phyloP scores from a whole-genome alignment of 164 flowering plant genomes.

The Dillenia suffruticosa region DNA sequence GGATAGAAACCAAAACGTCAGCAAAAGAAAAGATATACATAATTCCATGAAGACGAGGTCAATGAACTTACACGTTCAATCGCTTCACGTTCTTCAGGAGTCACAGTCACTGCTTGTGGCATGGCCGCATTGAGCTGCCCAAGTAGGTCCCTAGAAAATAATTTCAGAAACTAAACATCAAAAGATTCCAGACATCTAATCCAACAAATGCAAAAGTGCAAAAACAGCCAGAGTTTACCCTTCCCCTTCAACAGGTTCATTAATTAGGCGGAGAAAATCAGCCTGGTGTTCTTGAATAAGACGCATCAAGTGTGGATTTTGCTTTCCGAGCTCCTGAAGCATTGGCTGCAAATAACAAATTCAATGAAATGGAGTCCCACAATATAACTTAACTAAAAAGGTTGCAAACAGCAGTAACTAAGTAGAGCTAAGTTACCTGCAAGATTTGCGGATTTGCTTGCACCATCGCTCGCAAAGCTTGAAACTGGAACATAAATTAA shows the following conservation, averaged over 20 bases:
- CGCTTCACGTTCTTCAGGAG: conserved; percentile 40
- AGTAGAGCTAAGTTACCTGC: conserved; percentile 34
- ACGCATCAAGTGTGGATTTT: conserved; percentile 74
- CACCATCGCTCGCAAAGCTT: conserved; percentile 66
- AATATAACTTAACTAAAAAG: background rate
- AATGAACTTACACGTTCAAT: conserved; percentile 29
- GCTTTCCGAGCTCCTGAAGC: conserved; percentile 83
- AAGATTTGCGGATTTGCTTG: conserved; percentile 72
- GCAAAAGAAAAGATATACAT: background rate
- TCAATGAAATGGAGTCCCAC: too few relatives aligned
- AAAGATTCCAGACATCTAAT: background rate
- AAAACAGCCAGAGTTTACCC: conserved; percentile 29
- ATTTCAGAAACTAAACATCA: conserved; percentile 3
- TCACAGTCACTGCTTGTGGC: conserved; percentile 33
- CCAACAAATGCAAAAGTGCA: background rate
- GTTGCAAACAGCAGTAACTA: background rate
- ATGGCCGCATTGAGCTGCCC: conserved; percentile 20
- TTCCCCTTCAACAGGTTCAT: conserved; percentile 72
- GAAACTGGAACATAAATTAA: conserved; percentile 37
- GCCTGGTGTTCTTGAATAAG: conserved; percentile 81
- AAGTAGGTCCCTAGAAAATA: conserved; percentile 29
- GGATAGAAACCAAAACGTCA: background rate
- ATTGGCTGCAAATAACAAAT: conserved; percentile 43
- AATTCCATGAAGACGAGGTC: background rate
- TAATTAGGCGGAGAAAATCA: conserved; percentile 69